Evolutionary conservation across 2,329 filamentous ascomycete species (phyloP), one percentile per base, ranked within the genome.

Genomic region (Xylariales sp.): DNA sequence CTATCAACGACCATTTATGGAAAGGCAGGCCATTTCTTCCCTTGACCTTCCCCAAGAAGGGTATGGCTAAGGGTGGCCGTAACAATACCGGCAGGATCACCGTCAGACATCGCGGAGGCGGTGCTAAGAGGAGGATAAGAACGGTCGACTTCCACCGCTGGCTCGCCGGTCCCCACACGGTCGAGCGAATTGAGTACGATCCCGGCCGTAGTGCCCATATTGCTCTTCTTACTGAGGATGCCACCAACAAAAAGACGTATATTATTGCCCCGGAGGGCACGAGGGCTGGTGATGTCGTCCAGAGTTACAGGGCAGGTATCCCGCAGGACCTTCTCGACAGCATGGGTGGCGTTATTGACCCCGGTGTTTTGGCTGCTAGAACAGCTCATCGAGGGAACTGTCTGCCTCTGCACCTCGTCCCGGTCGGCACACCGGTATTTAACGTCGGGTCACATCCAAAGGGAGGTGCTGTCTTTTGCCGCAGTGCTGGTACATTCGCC

Each of bases 1-100:
- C 96, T 14, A 91, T 97, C 81, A 98, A 98, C 81, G 94, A 97
- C 76, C 96, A 99, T 80, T 84, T 99, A 53, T 98, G 93, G 93
- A 97, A 97, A 82, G 96, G 96, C 66, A 87, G 94, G 64, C 93
- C 96, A 0, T 90, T 91, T 73, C 85, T 93, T 41, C 89, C 90
- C 58, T 86, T 99, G 80, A 99, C 97, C 10, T 93, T 93, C 76
- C 89, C 94, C 45, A 97, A 97, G 80, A 95, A 95, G 80, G 96
- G 96, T 16, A 94, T 97, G 75, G 90, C 89, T 60, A 96, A 97
- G 80, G 97, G 96, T 80, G 96, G 96, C 50, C 89, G 96, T 75
- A 99, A 99, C 80, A 92, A 93, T 77, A 91, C 87, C 62, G 97
- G 96, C 30, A 86, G 89, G 72, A 88, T 99, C 69, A 97, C 94